Evolutionary conservation across 1,284 basidiomycete species (phyloP).

Genomic region (Psilocybe mexicana): DNA sequence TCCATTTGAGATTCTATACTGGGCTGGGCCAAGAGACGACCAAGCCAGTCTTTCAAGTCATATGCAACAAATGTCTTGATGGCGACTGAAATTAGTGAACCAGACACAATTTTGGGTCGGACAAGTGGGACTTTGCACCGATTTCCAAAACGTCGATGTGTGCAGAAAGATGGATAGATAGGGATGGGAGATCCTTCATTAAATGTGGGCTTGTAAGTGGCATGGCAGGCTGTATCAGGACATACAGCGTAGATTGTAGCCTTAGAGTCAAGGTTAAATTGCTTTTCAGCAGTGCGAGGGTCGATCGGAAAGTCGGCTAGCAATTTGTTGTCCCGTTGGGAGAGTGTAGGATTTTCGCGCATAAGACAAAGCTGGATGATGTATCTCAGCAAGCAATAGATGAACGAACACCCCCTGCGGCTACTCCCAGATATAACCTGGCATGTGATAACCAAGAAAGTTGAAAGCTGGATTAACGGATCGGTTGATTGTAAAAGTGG

Average conservation of each 20-base stretch:
- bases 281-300: slow-evolving; percentile 4
- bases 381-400: slow-evolving; percentile 14
- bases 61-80: slow-evolving; percentile 11
- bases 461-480: slow-evolving; percentile 17
- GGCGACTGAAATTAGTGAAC: not conserved
- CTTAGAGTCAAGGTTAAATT: slow-evolving; percentile 18
- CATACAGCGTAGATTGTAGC: slow-evolving; percentile 15
- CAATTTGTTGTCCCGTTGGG: slow-evolving; percentile 9
- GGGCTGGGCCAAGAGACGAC: slow-evolving; percentile 4
- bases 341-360: not conserved
- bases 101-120: not conserved
- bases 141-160: not conserved
- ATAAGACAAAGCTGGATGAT: slow-evolving; percentile 18
- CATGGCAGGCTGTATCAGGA: slow-evolving; percentile 8
- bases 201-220: slow-evolving; percentile 15
- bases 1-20: slow-evolving; percentile 11
- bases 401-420: slow-evolving; percentile 13
- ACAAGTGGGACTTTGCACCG: not conserved
- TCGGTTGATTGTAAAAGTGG: slow-evolving; percentile 1
- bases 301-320: slow-evolving; percentile 20
- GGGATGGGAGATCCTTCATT: slow-evolving; percentile 7
- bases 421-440: slow-evolving; percentile 14
- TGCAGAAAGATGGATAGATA: slow-evolving; percentile 12
- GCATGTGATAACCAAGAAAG: slow-evolving; percentile 19
- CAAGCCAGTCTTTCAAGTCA: slow-evolving; percentile 14